Base-by-base conservation (phyloP, 2,329 filamentous ascomycete species). In the Camillea tinctor region DNA sequence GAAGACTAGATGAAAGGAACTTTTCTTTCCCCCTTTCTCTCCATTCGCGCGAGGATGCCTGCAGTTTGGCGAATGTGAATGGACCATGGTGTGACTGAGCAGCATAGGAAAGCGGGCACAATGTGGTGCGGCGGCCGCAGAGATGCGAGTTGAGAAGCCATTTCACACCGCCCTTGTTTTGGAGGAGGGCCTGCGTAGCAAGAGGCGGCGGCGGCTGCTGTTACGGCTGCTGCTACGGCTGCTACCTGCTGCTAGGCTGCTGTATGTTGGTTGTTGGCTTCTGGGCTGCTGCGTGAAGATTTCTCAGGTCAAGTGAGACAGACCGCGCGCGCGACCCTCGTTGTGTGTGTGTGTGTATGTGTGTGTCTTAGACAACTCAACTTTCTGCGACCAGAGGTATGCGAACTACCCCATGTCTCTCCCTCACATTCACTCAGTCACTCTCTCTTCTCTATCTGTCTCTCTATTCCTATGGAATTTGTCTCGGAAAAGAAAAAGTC, bases 161-260 rank as follows among this genome's bases (percentile, higher is more conserved):
- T 56, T 49, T 56, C 54, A 56, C 54, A 56, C 54, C 54, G 54
- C 54, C 23, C 36, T 44, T 44, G 36, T 44, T 44, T 44, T 53
- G n/a, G 11, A 24, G n/a, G 17, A 24, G 24, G 13, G 36, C 11
- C 36, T 44, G 36, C 36, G 36, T 15, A 17, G 36, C 36, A 30
- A 30, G 26, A 30, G 15, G 36, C 6, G 36, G 36, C 36, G 13
- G 36, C 17, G 36, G 36, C 36, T 44, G 36, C 36, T 40, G 36
- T 3, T 40, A 13, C 36, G 7, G 36, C 4, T 40, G 9, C 36
- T 44, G 36, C 36, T 44, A n/a, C 36, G 36, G 36, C 36, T 44
- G 36, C 36, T 30, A 30, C 26, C 13, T 26, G 7, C 26, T 30
- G 26, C 26, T 30, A 11, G 26, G 26, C 26, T 30, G 26, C 26